A percentile compares a stretch with the other conserved stretches of the same genome.
phyloP scores from a whole-genome alignment of 1,284 basidiomycete species.

The Cryptococcus sp. region DNA sequence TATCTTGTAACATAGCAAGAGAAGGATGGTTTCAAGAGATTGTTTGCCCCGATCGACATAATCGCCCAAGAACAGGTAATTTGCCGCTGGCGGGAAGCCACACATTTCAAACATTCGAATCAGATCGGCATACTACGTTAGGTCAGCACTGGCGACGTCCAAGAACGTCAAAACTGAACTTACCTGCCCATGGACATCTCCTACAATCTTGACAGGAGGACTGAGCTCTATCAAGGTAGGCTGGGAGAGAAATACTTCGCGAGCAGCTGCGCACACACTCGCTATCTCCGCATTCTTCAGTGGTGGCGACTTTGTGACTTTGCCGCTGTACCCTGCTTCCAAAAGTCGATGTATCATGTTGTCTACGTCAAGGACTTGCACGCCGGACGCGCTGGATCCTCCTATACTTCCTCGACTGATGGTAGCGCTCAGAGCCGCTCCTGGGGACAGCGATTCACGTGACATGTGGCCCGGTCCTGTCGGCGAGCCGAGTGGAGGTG shows the following conservation, averaged over 20 bases:
- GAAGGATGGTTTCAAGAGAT: slow-evolving; percentile 94
- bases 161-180: slow-evolving; percentile 11
- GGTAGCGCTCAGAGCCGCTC: slow-evolving; percentile 38
- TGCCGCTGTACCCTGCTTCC: slow-evolving; percentile 96
- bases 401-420: slow-evolving; percentile 39
- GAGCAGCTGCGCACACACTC: slow-evolving; percentile 91
- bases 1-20: slow-evolving; percentile 98
- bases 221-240: slow-evolving; percentile 97
- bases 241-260: slow-evolving; percentile 94
- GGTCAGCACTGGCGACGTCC: not conserved
- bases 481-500: slow-evolving; percentile 29
- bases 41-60: slow-evolving; percentile 99
- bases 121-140: slow-evolving; percentile 81
- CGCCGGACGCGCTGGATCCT: slow-evolving; percentile 28
- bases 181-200: slow-evolving; percentile 93
- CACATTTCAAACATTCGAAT: slow-evolving; percentile 99
- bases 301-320: slow-evolving; percentile 94
- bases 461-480: slow-evolving; percentile 21
- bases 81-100: slow-evolving; percentile 94
- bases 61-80: slow-evolving; percentile 98
- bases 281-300: slow-evolving; percentile 97
- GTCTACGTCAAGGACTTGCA: slow-evolving; percentile 84
- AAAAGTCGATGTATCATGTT: slow-evolving; percentile 97
- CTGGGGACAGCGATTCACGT: slow-evolving; percentile 37
- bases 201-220: slow-evolving; percentile 98